Percentiles rank a stretch among this genome's conserved stretches.
phyloP scores from a whole-genome alignment of 441 rosid species.

The Gossypium laxum region DNA sequence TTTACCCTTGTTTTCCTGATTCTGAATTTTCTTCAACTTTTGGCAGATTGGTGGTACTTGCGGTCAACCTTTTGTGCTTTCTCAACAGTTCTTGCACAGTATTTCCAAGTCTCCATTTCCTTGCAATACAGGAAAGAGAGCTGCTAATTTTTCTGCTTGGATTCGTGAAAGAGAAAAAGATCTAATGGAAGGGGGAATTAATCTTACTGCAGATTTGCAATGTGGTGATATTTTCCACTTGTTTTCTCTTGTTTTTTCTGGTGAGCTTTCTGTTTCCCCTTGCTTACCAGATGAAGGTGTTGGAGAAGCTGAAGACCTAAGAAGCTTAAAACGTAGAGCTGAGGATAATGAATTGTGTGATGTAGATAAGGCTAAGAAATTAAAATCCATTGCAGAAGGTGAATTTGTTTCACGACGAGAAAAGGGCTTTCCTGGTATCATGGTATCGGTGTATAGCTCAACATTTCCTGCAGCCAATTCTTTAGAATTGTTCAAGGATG shows the following conservation, averaged over 20 bases:
- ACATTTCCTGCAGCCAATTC: conserved; percentile 32
- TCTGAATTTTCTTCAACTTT: conserved; percentile 15
- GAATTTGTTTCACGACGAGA: conserved; percentile 74
- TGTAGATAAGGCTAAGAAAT: conserved; percentile 48
- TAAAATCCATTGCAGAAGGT: conserved; percentile 51
- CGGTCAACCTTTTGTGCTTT: conserved; percentile 66
- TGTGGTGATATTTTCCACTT: conserved; percentile 82
- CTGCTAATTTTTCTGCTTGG: conserved; percentile 69
- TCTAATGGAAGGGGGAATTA: conserved; percentile 42
- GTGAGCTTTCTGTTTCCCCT: conserved; percentile 60
- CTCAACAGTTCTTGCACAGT: conserved; percentile 69
- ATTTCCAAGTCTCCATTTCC: conserved; percentile 76
- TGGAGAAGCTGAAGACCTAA: conserved; percentile 77
- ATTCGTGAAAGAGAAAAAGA: conserved; percentile 51
- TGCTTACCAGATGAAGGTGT: conserved; percentile 77
- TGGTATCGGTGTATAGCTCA: conserved; percentile 43
- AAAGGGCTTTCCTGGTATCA: conserved; percentile 91
- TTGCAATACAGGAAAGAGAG: conserved; percentile 66
- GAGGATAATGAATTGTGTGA: conserved; percentile 47
- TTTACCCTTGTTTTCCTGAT: background rate
- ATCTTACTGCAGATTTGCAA: conserved; percentile 65
- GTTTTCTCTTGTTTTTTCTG: conserved; percentile 66
- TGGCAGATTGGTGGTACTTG: conserved; percentile 81
- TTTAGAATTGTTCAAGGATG: conserved; percentile 44
- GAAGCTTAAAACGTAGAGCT: conserved; percentile 65